Evolutionary conservation across 768 basidiomycete species (phyloP).

Genomic region (Tylopilus vinaceipallidus): DNA sequence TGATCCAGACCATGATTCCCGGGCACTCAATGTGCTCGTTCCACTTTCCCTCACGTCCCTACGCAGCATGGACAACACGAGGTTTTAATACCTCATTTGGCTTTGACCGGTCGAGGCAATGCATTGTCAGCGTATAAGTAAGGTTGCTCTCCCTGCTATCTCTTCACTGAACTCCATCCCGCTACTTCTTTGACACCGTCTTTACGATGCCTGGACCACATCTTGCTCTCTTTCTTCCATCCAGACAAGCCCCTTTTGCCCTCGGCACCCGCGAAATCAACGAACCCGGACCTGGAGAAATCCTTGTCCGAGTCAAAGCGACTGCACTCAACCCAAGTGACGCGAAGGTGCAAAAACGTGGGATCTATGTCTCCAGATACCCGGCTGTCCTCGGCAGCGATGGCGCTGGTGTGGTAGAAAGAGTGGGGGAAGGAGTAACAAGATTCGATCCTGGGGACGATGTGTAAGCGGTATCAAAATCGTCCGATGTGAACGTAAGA

Average conservation of each 20-base stretch:
- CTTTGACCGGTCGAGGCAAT: conserved; percentile 30
- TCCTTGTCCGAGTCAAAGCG: conserved; percentile 47
- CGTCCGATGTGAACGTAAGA: conserved; percentile 6
- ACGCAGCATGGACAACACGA: conserved; percentile 36
- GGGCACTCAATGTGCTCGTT: conserved; percentile 22
- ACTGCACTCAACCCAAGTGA: conserved; percentile 54
- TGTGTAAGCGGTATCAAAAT: conserved; percentile 40
- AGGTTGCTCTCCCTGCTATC: conserved; percentile 18
- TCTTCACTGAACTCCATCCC: conserved; percentile 15
- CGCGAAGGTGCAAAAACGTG: conserved; percentile 47
- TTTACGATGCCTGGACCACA: conserved; percentile 27
- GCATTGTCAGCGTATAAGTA: conserved; percentile 30
- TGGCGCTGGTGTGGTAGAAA: conserved; percentile 49
- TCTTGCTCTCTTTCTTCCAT: conserved; percentile 30
- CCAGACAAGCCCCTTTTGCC: conserved; percentile 35
- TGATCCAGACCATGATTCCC: conserved; percentile 34
- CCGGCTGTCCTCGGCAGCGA: conserved; percentile 50
- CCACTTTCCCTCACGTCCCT: conserved; percentile 27
- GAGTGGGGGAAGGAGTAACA: conserved; percentile 50
- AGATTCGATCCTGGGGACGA: conserved; percentile 50
- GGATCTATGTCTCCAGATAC: conserved; percentile 38
- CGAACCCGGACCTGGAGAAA: conserved; percentile 44
- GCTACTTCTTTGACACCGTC: conserved; percentile 13
- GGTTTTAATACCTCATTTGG: conserved; percentile 30
- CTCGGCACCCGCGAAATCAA: conserved; percentile 36